Evolutionary conservation across 2,329 filamentous ascomycete species (phyloP), one percentile per base, ranked within the genome.

Genomic region (Fusarium sulawesiense): DNA sequence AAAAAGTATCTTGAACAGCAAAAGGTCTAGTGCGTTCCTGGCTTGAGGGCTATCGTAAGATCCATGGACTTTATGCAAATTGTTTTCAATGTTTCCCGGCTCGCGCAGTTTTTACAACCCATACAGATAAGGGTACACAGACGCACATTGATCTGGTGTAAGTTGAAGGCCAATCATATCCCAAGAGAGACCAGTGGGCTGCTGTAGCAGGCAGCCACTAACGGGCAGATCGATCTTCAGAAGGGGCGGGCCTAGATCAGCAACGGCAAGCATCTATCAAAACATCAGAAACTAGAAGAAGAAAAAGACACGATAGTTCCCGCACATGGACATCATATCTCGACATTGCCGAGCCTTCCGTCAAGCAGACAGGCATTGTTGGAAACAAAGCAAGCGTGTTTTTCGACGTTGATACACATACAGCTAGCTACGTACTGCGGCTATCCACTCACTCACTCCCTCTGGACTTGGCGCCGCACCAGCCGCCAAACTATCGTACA

Each of bases 201-300:
- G 46, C 55, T 71, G 59, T 56, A 56, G 62, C 47, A 47, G 64
- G 27, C 67, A 70, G 59, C 68, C 68, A 71, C 68, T 45, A 68
- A 65, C 37, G 14, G 49, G 64, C 32, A 40, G 67, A 64, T 71
- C 51, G 63, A 71, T 70, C 64, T 54, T 25, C 60, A 57, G 53
- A 67, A 70, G 50, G 44, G 66, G 53, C 60, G 66, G 67, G 62
- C 48, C 54, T 49, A 37, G 54, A 56, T 64, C 65, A 67, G 37
- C 56, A 70, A 51, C 45, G 34, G 66, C 42, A 56, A 56, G 53
- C 23, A 57, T 48, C 55, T 48, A 48, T 60, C 42, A 32, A 65
- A 45, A 53, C 46, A 70, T 48, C 66, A 51, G 40, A 27, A 67
- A 40, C 48, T 60, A 30, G 21, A 20, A 34, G 29, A 25, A 44